Percentiles rank a stretch among this genome's conserved stretches.
These are phyloP conservation scores for Fraxinus ornus DNA, from an alignment of 305 asterid genomes.

Conservation along the genomic window DNA sequence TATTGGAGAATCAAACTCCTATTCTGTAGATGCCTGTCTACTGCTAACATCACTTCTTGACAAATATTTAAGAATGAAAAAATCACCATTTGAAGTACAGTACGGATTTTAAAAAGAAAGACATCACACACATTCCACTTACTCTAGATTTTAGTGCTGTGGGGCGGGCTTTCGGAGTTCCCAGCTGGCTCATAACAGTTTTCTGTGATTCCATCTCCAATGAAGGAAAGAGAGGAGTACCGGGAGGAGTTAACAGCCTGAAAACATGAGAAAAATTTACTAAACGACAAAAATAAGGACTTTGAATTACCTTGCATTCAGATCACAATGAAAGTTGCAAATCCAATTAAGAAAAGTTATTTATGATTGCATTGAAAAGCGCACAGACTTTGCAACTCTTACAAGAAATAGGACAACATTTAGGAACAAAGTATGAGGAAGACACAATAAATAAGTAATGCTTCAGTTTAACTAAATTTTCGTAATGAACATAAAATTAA, in stretches of 20 bases:
- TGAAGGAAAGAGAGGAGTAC: constrained; percentile 95
- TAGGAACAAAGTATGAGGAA: neutral
- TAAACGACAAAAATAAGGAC: neutral
- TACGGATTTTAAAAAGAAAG: constrained; percentile 3
- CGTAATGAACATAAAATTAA: neutral
- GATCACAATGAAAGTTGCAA: constrained; percentile 15
- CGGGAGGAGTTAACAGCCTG: constrained; percentile 99
- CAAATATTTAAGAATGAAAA: neutral
- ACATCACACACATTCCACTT: constrained; percentile 32
- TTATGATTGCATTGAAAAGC: neutral
- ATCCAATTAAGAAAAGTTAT: constrained; percentile 4
- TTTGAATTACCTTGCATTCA: constrained; percentile 7
- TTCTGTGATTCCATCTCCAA: constrained; percentile 85
- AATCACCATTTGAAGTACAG: constrained; percentile 6
- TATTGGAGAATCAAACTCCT: neutral
- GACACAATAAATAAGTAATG: neutral
- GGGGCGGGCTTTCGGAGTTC: constrained; percentile 77
- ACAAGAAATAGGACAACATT: neutral
- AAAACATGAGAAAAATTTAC: constrained; percentile 21
- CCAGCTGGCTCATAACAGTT: constrained; percentile 71
- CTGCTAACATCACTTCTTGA: neutral
- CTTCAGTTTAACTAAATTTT: neutral
- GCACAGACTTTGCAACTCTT: neutral
- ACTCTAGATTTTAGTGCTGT: constrained; percentile 80
- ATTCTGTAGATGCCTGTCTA: neutral